Evolutionary conservation across 805 yeast genomes (phyloP).

Genomic region (Kluyveromyces aestuarii): DNA sequence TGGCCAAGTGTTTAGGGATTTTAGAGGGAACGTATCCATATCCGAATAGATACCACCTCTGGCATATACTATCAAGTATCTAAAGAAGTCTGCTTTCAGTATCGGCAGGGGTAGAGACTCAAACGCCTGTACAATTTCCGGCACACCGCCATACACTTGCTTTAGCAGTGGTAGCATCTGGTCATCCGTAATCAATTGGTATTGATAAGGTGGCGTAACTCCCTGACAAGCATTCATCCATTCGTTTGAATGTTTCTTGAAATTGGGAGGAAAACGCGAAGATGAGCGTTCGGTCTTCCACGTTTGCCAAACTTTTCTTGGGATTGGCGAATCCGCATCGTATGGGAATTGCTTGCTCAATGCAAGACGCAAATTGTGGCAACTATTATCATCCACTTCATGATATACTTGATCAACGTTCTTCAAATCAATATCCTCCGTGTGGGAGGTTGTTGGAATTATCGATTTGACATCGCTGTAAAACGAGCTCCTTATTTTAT

Average conservation of each 20-base stretch:
- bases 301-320: constrained; percentile 86
- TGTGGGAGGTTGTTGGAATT: constrained; percentile 23
- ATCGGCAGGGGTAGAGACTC: constrained; percentile 68
- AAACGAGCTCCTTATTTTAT: constrained; percentile 2
- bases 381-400: not conserved
- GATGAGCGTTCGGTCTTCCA: constrained; percentile 70
- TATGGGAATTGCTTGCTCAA: constrained; percentile 70
- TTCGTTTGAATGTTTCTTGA: constrained; percentile 40
- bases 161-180: constrained; percentile 47
- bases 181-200: constrained; percentile 66
- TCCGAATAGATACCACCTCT: constrained; percentile 92
- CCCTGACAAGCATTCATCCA: constrained; percentile 38
- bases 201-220: constrained; percentile 35
- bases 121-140: constrained; percentile 71
- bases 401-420: constrained; percentile 2
- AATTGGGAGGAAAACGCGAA: constrained; percentile 45
- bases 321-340: constrained; percentile 51
- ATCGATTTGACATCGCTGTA: constrained; percentile 4
- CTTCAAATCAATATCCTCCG: constrained; percentile 13
- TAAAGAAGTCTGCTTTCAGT: constrained; percentile 85
- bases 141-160: constrained; percentile 57
- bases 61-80: constrained; percentile 79
- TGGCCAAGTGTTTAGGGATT: constrained; percentile 71
- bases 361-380: constrained; percentile 31
- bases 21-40: constrained; percentile 72